phyloP scores from a whole-genome alignment of 1,284 basidiomycete species.

The Malassezia obtusa region DNA sequence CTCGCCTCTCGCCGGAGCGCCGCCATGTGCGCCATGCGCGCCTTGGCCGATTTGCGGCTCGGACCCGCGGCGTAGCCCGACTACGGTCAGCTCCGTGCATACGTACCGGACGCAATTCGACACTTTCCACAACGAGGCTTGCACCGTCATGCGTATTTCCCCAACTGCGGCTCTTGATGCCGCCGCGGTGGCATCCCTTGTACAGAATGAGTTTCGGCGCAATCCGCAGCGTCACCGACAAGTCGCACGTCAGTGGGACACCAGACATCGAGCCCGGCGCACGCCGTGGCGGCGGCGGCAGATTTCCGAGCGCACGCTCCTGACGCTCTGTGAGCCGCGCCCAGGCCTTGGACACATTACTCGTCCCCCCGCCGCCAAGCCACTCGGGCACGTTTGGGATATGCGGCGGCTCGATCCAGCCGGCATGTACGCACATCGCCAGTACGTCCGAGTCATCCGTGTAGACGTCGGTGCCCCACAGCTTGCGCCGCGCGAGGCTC shows the following conservation, averaged over 20 bases:
- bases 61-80: constrained; percentile 25
- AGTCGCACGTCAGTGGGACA: constrained; percentile 33
- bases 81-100: not conserved
- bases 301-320: constrained; percentile 2
- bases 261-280: not conserved
- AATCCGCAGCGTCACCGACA: constrained; percentile 52
- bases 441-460: constrained; percentile 57
- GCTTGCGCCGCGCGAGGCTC: constrained; percentile 40
- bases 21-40: constrained; percentile 26
- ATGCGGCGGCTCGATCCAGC: constrained; percentile 51
- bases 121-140: constrained; percentile 52
- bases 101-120: constrained; percentile 51
- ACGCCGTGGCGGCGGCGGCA: not conserved
- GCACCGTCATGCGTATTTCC: constrained; percentile 56
- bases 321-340: constrained; percentile 12
- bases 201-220: constrained; percentile 54
- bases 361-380: constrained; percentile 14
- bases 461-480: constrained; percentile 57
- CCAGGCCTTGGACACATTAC: constrained; percentile 32
- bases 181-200: constrained; percentile 52
- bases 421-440: constrained; percentile 53
- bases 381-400: constrained; percentile 20
- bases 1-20: constrained; percentile 8
- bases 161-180: constrained; percentile 53
- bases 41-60: constrained; percentile 24